phyloP scores from a whole-genome alignment of 805 yeast genomes.

The Ogataea salicorniae region DNA sequence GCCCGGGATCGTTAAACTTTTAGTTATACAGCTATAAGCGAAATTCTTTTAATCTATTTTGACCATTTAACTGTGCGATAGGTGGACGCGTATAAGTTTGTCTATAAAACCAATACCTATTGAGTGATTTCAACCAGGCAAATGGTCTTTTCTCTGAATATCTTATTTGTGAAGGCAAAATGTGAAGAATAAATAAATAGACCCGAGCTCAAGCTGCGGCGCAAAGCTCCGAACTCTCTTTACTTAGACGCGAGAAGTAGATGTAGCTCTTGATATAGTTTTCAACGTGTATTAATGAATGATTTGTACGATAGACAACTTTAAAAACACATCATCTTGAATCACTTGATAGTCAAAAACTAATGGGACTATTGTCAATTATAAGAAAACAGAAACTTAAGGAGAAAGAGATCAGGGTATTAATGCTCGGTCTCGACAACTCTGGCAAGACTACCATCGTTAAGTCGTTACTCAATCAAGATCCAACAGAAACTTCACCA shows the following conservation, averaged over 20 bases:
- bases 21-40: too few relatives aligned
- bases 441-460: slow-evolving; percentile 89
- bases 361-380: slow-evolving; percentile 77
- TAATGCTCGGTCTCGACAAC: slow-evolving; percentile 82
- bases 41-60: too few relatives aligned
- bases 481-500: slow-evolving; percentile 60
- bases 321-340: neutral
- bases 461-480: slow-evolving; percentile 46
- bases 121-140: too few relatives aligned
- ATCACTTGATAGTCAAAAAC: neutral
- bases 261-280: too few relatives aligned
- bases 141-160: too few relatives aligned
- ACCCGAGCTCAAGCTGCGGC: too few relatives aligned
- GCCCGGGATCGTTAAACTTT: neutral
- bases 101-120: too few relatives aligned
- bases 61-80: too few relatives aligned
- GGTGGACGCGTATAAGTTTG: too few relatives aligned
- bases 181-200: too few relatives aligned
- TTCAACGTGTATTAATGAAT: neutral
- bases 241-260: neutral
- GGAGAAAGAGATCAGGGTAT: slow-evolving; percentile 69
- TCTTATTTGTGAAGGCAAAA: too few relatives aligned
- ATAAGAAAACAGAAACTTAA: slow-evolving; percentile 78
- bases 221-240: too few relatives aligned
- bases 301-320: neutral